Evolutionary conservation across 139 green algal species (phyloP), one percentile per base, ranked within the genome.

Genomic region (Volvox africanus): DNA sequence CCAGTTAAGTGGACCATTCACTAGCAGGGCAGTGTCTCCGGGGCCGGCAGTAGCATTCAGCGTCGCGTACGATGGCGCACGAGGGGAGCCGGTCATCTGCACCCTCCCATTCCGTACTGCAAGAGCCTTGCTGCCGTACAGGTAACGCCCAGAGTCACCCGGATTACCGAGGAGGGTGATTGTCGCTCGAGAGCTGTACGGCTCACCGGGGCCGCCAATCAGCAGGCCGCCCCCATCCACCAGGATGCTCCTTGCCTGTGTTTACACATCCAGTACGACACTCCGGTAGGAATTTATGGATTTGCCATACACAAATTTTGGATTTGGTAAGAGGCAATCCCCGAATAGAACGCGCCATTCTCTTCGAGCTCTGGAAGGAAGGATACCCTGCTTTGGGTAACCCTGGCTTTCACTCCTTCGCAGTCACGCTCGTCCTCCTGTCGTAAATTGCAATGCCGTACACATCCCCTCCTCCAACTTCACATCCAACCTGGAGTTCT

Each of bases 121-220:
- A 9, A 96, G 92, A 11, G 90, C 89, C 82, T 96, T 96, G 28
- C 82, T 92, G 85, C 94, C 94, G 83, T 96, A 96, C n/a, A 93
- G 71, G 6, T 93, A 93, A 71, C 94, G 90, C 75, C 93, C 93
- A 14, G 65, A 3, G 73, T 88, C 30, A 13, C 80, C 65, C 21
- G 83, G 93, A 1, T 71, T 33, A 6, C 94, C 93, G 61, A 94
- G 87, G 36, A 96, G 28, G 0, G 93, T 96, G 28, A 96, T 94
- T 32, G 36, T 84, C 9, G 93, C 94, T 9, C 86, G 65, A 33
- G 67, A 3, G 19, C 20, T 1, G 67, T 92, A 95, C 37, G 90
- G 92, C 33, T 20, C 44, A 26, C 6, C 71, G 28, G 14, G 89
- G 67, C 14, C 89, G 82, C 24, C 92, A 50, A 20, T 92, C 16